Percentiles rank a stretch among this genome's conserved stretches.
phyloP scores from a whole-genome alignment of 2,329 filamentous ascomycete genomes.

The Purpureocillium takamizusanense region DNA sequence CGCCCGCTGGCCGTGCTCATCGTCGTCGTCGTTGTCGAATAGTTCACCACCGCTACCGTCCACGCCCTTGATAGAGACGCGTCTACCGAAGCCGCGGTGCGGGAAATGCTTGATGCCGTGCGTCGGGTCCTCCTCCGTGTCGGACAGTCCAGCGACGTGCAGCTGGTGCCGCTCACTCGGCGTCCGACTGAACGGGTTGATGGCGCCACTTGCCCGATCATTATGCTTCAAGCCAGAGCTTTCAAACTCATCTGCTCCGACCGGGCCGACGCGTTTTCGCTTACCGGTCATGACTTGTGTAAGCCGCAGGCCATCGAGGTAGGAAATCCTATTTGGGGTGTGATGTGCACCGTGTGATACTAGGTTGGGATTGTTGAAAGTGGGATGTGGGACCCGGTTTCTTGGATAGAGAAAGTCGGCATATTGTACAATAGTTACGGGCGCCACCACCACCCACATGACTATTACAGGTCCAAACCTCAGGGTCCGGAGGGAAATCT shows the following conservation, averaged over 20 bases:
- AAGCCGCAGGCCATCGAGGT: too few relatives aligned
- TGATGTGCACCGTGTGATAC: too few relatives aligned
- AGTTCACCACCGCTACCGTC: too few relatives aligned
- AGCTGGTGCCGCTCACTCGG: slow-evolving; percentile 44
- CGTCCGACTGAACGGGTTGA: slow-evolving; percentile 48
- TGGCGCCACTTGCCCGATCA: slow-evolving; percentile 9
- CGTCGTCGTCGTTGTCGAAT: background rate
- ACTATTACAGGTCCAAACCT: too few relatives aligned
- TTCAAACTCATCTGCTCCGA: background rate
- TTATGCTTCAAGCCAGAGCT: slow-evolving; percentile 2
- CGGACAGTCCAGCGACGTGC: slow-evolving; percentile 39
- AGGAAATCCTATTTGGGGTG: too few relatives aligned
- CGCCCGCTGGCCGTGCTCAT: slow-evolving; percentile 6
- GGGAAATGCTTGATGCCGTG: slow-evolving; percentile 36
- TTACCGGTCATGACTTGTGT: background rate
- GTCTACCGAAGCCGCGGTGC: slow-evolving; percentile 27
- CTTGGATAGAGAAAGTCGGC: too few relatives aligned
- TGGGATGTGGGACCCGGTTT: too few relatives aligned
- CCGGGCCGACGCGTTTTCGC: background rate
- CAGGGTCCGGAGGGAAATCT: too few relatives aligned
- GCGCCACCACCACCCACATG: too few relatives aligned
- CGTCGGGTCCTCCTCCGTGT: slow-evolving; percentile 35
- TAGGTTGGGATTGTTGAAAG: too few relatives aligned
- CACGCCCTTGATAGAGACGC: background rate
- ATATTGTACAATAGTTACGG: too few relatives aligned